These are phyloP conservation scores for Salvia miltiorrhiza DNA, from an alignment of 257 asterid genomes.

Conservation along the genomic window DNA sequence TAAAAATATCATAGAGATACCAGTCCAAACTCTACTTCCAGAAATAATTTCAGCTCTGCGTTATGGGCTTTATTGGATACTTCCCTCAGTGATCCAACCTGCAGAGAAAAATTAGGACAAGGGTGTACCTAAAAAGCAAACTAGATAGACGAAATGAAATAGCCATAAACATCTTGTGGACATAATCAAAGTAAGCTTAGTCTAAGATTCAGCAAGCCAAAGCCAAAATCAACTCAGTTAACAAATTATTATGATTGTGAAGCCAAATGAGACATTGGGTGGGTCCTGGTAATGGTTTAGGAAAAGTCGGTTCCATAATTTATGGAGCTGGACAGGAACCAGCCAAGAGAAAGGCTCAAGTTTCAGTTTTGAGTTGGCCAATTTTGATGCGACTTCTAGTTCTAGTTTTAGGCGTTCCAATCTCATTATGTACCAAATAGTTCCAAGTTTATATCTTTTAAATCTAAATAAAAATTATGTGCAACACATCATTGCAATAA, in stretches of 20 bases:
- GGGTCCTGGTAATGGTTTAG: background rate
- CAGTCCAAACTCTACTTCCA: slow-evolving; percentile 78
- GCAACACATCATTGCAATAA: background rate
- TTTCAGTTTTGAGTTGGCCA: background rate
- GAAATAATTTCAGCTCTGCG: slow-evolving; percentile 82
- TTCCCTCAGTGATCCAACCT: slow-evolving; percentile 95
- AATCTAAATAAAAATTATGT: too few relatives aligned
- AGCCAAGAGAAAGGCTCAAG: background rate
- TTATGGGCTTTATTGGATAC: slow-evolving; percentile 69
- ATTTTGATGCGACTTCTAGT: background rate
- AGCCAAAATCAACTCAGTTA: slow-evolving; percentile 7
- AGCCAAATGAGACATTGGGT: slow-evolving; percentile 3
- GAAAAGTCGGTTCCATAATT: background rate
- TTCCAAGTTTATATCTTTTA: background rate
- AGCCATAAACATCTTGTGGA: slow-evolving; percentile 3
- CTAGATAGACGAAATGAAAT: background rate
- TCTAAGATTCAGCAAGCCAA: background rate
- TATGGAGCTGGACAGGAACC: background rate
- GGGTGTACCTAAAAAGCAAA: background rate
- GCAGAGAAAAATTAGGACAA: slow-evolving; percentile 22
- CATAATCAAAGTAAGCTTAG: background rate
- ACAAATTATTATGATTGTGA: background rate
- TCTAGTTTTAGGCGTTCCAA: background rate
- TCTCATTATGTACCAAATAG: background rate
- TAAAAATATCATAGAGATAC: slow-evolving; percentile 33